Percentiles rank a stretch among this genome's conserved stretches.
phyloP scores from a whole-genome alignment of 768 basidiomycete species.

The Naganishia friedmannii region DNA sequence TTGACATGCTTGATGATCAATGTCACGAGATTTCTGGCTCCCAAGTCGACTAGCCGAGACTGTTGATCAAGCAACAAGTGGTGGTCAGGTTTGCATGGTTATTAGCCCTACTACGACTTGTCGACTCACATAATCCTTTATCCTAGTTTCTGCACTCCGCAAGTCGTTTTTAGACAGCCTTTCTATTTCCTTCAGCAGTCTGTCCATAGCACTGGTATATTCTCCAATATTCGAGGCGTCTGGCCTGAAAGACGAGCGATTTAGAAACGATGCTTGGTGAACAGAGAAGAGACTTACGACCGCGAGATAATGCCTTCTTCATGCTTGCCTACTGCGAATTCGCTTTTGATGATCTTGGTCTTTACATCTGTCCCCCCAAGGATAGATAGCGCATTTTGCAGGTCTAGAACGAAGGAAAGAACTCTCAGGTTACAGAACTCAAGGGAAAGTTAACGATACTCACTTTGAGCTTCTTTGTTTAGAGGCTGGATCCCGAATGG shows the following conservation, averaged over 20 bases:
- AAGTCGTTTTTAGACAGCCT: constrained; percentile 41
- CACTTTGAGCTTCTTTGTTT: constrained; percentile 46
- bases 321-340: constrained; percentile 42
- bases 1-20: constrained; percentile 42
- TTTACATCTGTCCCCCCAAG: constrained; percentile 27
- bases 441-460: neutral
- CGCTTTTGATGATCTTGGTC: constrained; percentile 36
- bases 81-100: neutral
- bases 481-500: constrained; percentile 48
- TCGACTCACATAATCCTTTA: constrained; percentile 43
- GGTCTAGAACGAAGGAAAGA: constrained; percentile 32
- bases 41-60: constrained; percentile 45
- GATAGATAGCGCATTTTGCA: constrained; percentile 38
- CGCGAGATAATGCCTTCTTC: constrained; percentile 45
- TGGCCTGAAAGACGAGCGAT: constrained; percentile 2
- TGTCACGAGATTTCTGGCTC: constrained; percentile 40
- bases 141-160: constrained; percentile 41
- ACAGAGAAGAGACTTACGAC: constrained; percentile 8
- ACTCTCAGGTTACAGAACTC: neutral
- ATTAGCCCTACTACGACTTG: neutral
- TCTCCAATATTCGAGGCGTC: constrained; percentile 39
- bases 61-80: neutral
- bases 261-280: neutral
- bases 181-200: constrained; percentile 45
- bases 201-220: constrained; percentile 44